Evolutionary conservation across 179 eudicot species (phyloP).

Genomic region (Camellia oleifera): DNA sequence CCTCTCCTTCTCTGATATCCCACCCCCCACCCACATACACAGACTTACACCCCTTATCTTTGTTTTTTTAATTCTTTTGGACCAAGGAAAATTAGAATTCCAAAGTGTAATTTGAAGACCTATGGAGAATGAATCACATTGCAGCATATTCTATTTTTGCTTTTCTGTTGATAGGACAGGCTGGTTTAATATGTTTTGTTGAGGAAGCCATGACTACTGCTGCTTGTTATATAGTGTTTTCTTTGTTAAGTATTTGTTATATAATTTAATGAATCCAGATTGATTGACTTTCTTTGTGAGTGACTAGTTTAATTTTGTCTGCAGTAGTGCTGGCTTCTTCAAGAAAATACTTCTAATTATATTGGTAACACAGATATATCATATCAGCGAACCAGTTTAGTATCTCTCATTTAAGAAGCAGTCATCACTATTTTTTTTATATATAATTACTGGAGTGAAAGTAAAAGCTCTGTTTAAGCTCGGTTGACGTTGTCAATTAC

Average conservation of each 20-base stretch:
- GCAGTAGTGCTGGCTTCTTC: neutral
- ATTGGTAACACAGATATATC: neutral
- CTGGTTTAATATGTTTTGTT: neutral
- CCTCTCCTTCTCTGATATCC: neutral
- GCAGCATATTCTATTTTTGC: neutral
- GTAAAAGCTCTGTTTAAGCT: neutral
- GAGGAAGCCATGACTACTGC: neutral
- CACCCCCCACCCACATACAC: neutral
- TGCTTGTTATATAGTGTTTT: neutral
- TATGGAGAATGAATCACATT: neutral
- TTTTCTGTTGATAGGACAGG: neutral
- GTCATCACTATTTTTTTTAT: neutral
- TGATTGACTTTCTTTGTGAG: neutral
- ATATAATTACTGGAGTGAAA: neutral
- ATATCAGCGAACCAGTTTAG: neutral
- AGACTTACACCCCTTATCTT: neutral
- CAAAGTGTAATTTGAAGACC: neutral
- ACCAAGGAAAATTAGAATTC: neutral
- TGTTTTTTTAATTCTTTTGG: neutral
- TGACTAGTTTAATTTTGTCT: slow-evolving; percentile 3
- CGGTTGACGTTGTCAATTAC: neutral
- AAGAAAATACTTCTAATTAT: neutral
- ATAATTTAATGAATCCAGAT: neutral
- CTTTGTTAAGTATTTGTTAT: neutral
- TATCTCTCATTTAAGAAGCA: neutral